Evolutionary conservation across 2,329 filamentous ascomycete genomes (phyloP), one percentile per base, ranked within the genome.

Genomic region (Calonectria pseudoreteaudii): DNA sequence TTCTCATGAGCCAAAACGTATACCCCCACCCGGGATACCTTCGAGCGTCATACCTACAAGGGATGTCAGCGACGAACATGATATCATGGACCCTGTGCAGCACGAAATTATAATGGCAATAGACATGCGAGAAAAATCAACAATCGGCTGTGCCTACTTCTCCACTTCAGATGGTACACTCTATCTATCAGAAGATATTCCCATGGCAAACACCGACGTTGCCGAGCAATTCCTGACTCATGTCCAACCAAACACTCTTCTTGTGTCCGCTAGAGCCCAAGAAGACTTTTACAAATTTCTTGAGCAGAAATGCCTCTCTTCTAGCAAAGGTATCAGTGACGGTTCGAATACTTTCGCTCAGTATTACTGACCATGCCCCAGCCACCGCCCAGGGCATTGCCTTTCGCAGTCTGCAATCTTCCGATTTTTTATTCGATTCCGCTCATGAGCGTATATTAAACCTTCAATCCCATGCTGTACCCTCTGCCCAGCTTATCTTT

Each of bases 131-230:
- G 90, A 92, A n/a, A 89, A 91, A 36, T 92, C 90, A 0, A 92
- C 90, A 0, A 88, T 98, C 23, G 96, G 96, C 0, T 98, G 95
- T 82, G 93, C 94, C 58, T 98, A 96, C 81, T 98, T 96, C 81
- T 87, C 93, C 60, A 92, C 93, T 8, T 86, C 89, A 31, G 91
- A 95, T 49, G 92, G 94, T 79, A 91, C 88, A 44, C 84, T 98
- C 4, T 93, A 91, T 72, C 88, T 98, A 53, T 92, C 97, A 81
- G 92, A 96, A 81, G 96, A 98, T 77, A 88, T 94, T 13, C 88
- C 90, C 20, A 87, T 91, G 77, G 93, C 92, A 6, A 92, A 91
- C n/a, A 82, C 91, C n/a, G 92, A 94, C 44, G 86, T 93, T 16
- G 86, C 94, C n/a, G 91, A 94, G 74, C 91, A 89, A 6, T 84